Evolutionary conservation across 108 stramenopile species (phyloP).

Genomic region (Nitzschia inconspicua): DNA sequence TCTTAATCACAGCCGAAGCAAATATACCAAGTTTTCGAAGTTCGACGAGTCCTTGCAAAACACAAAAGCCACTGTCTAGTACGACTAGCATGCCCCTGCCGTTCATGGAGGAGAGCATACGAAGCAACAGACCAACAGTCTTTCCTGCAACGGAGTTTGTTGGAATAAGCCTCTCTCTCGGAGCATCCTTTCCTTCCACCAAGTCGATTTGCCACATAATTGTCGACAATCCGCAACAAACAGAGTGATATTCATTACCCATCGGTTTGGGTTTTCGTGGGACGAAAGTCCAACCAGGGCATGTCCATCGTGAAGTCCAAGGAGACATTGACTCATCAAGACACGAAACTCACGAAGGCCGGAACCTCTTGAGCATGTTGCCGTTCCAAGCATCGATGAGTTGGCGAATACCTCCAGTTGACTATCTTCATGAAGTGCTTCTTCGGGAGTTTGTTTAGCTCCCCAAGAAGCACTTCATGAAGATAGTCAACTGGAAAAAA

Average conservation of each 20-base stretch:
- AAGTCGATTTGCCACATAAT: slow-evolving; percentile 25
- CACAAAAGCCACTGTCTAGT: slow-evolving; percentile 42
- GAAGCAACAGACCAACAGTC: slow-evolving; percentile 21
- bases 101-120: slow-evolving; percentile 16
- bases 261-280: slow-evolving; percentile 36
- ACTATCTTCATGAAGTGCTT: background rate
- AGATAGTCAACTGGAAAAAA: background rate
- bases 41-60: no score
- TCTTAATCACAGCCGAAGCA: slow-evolving; percentile 32
- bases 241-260: slow-evolving; percentile 36
- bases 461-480: background rate
- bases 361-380: slow-evolving; percentile 16
- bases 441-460: background rate
- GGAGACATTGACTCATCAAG: slow-evolving; percentile 30
- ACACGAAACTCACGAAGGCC: slow-evolving; percentile 16
- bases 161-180: background rate
- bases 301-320: slow-evolving; percentile 20
- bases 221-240: slow-evolving; percentile 23
- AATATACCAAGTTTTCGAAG: no score
- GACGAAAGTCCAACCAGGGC: slow-evolving; percentile 30
- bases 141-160: slow-evolving; percentile 9
- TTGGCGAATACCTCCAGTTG: background rate
- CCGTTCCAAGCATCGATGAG: slow-evolving; percentile 26
- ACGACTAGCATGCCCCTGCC: slow-evolving; percentile 20
- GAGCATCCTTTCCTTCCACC: slow-evolving; percentile 26